phyloP scores from a whole-genome alignment of 352 stramenopile species.

The Plasmopara viticola region DNA sequence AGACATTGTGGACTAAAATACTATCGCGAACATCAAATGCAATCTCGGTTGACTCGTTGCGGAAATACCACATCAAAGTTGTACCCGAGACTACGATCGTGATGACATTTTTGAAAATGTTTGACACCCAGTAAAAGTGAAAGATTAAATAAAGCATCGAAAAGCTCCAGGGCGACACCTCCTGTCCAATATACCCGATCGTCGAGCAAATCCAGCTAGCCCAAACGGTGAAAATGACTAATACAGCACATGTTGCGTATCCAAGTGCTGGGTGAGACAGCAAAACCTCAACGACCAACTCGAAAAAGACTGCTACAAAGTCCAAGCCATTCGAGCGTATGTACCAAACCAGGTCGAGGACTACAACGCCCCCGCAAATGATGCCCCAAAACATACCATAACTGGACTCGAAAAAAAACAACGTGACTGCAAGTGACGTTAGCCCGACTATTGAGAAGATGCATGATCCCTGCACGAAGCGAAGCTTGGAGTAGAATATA shows the following conservation, averaged over 20 bases:
- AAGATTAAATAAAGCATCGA: slow-evolving; percentile 70
- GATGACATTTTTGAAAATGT: slow-evolving; percentile 80
- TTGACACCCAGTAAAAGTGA: slow-evolving; percentile 87
- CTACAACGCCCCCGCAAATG: slow-evolving; percentile 28
- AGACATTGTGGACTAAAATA: slow-evolving; percentile 34
- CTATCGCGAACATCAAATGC: slow-evolving; percentile 35
- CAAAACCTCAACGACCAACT: slow-evolving; percentile 71
- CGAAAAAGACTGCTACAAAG: slow-evolving; percentile 80
- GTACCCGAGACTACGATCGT: slow-evolving; percentile 72
- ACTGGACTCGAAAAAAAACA: slow-evolving; percentile 50
- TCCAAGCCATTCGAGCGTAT: slow-evolving; percentile 60
- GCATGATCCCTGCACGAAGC: slow-evolving; percentile 62
- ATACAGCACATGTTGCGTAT: slow-evolving; percentile 36
- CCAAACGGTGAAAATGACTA: slow-evolving; percentile 72
- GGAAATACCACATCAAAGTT: slow-evolving; percentile 85
- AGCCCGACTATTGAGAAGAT: slow-evolving; percentile 57
- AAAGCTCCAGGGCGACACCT: slow-evolving; percentile 58
- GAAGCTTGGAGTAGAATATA: slow-evolving; percentile 65
- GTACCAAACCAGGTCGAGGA: slow-evolving; percentile 69
- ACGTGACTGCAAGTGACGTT: slow-evolving; percentile 36
- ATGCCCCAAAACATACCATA: slow-evolving; percentile 45
- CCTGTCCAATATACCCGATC: slow-evolving; percentile 57
- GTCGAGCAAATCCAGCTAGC: slow-evolving; percentile 72
- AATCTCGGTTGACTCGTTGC: slow-evolving; percentile 56
- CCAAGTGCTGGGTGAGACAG: slow-evolving; percentile 48